These are phyloP conservation scores for Trichoderma gamsii DNA, from an alignment of 495 filamentous ascomycete species.

Conservation along the genomic window DNA sequence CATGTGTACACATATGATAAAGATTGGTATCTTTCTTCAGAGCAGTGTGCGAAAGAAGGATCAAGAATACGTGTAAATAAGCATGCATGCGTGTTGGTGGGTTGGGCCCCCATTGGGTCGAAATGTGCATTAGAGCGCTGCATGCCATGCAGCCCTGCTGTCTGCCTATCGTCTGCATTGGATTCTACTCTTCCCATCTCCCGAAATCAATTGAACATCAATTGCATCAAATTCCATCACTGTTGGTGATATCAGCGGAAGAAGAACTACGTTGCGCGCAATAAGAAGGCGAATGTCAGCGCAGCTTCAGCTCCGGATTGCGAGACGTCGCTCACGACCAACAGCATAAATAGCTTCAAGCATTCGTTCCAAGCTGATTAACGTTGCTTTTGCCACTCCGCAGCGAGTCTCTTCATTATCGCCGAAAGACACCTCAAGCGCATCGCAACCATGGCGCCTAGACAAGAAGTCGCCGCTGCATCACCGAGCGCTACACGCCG, in stretches of 20 bases:
- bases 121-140: slow-evolving; percentile 9
- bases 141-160: slow-evolving; percentile 6
- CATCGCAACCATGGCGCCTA: neutral
- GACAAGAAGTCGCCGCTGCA: neutral
- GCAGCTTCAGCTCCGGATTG: neutral
- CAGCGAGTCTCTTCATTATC: neutral
- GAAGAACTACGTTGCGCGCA: too few species aligned
- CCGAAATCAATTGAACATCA: neutral
- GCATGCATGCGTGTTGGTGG: neutral
- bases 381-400: neutral
- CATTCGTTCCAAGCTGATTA: neutral
- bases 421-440: neutral
- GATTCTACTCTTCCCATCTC: neutral
- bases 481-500: neutral
- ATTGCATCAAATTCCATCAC: neutral
- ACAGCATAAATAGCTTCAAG: neutral
- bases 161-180: neutral
- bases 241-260: neutral
- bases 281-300: neutral
- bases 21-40: neutral
- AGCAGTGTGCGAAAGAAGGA: neutral
- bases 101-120: slow-evolving; percentile 8
- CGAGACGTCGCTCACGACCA: neutral
- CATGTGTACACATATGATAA: too few species aligned
- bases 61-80: neutral